phyloP scores from a whole-genome alignment of 257 asterid species.

The Scutellaria barbata region DNA sequence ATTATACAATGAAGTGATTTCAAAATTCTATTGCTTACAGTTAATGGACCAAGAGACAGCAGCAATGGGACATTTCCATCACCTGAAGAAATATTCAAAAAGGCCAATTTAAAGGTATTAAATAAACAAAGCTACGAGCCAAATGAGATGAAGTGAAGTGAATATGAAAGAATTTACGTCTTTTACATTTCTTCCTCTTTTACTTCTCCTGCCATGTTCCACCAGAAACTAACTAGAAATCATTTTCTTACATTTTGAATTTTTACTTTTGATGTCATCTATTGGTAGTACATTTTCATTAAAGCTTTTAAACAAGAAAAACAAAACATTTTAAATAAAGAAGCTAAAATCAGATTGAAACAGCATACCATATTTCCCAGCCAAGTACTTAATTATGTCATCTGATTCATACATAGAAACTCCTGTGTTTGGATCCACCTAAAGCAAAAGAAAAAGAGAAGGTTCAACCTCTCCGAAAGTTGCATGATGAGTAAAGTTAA shows the following conservation, averaged over 20 bases:
- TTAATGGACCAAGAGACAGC: conserved; percentile 57
- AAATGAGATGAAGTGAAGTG: not conserved
- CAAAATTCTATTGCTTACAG: conserved; percentile 57
- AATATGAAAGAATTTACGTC: not conserved
- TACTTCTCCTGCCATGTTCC: not conserved
- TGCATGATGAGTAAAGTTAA: not conserved
- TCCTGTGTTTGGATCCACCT: conserved; percentile 99
- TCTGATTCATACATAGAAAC: conserved; percentile 94
- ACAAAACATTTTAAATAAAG: not conserved
- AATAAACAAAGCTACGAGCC: conserved; percentile 13
- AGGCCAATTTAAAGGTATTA: not conserved
- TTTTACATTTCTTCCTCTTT: not conserved
- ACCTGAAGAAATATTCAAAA: conserved; percentile 37
- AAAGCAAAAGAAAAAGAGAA: conserved; percentile 38
- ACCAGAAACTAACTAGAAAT: not conserved
- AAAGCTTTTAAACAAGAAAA: not conserved
- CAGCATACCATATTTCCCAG: conserved; percentile 73
- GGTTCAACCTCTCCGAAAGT: not conserved
- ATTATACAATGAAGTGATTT: conserved; percentile 14
- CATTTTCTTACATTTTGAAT: not conserved
- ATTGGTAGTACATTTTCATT: not conserved
- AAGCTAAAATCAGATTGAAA: conserved; percentile 15
- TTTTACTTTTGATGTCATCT: not conserved
- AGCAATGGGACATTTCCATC: conserved; percentile 48
- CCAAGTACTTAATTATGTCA: conserved; percentile 86